These are phyloP conservation scores for Sporothrix phasma DNA, from an alignment of 2,329 filamentous ascomycete genomes.

Conservation along the genomic window DNA sequence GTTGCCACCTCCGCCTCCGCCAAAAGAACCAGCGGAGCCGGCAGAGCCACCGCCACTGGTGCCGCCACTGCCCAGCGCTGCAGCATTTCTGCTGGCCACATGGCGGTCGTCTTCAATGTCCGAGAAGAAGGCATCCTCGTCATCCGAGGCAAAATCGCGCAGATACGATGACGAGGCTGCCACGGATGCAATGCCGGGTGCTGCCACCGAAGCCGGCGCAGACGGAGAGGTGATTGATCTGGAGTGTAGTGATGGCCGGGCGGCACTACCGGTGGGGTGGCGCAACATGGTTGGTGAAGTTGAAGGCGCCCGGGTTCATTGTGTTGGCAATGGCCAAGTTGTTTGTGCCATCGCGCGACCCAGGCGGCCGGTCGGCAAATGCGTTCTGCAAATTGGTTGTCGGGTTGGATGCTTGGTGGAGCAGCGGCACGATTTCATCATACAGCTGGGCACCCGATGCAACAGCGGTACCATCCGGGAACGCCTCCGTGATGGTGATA, in stretches of 20 bases:
- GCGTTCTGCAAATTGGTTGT: slow-evolving; percentile 78
- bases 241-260: slow-evolving; percentile 61
- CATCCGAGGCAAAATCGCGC: slow-evolving; percentile 59
- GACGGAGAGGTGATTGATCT: slow-evolving; percentile 79
- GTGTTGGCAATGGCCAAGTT: slow-evolving; percentile 34
- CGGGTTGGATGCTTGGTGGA: slow-evolving; percentile 74
- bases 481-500: slow-evolving; percentile 51
- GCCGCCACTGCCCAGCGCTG: neutral
- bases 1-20: neutral
- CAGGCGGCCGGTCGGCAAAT: slow-evolving; percentile 62
- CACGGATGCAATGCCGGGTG: slow-evolving; percentile 54
- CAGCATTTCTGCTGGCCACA: slow-evolving; percentile 15
- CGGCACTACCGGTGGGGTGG: slow-evolving; percentile 22
- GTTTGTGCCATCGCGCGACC: slow-evolving; percentile 47
- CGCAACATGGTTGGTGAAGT: slow-evolving; percentile 3
- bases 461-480: slow-evolving; percentile 44
- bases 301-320: slow-evolving; percentile 54
- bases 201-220: slow-evolving; percentile 29
- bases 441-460: slow-evolving; percentile 76
- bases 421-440: slow-evolving; percentile 82
- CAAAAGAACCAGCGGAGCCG: neutral
- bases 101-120: slow-evolving; percentile 58
- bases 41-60: neutral
- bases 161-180: slow-evolving; percentile 47
- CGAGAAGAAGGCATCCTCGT: slow-evolving; percentile 73